Evolutionary conservation across 2,329 filamentous ascomycete genomes (phyloP).

Genomic region (Pestalotiopsis sp.): DNA sequence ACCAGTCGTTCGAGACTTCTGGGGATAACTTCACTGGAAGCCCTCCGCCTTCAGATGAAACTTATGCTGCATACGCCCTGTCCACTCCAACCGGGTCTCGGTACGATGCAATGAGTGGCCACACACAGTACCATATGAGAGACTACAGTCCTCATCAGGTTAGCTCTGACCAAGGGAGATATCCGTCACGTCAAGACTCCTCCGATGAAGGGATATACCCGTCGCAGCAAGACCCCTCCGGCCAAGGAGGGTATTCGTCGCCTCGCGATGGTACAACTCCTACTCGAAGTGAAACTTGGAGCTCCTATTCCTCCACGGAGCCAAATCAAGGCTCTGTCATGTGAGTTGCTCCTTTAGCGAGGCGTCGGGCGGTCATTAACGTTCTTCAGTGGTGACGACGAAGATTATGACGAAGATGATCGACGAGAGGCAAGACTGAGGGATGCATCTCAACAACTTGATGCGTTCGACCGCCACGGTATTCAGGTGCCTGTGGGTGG

Average conservation of each 20-base stretch:
- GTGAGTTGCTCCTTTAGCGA: not conserved
- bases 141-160: too few relatives aligned
- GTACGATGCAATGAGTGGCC: too few relatives aligned
- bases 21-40: too few relatives aligned
- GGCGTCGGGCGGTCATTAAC: not conserved
- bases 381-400: not conserved
- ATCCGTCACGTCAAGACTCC: too few relatives aligned
- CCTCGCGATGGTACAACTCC: not conserved
- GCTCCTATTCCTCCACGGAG: not conserved
- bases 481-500: not conserved
- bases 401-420: not conserved
- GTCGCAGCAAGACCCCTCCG: too few relatives aligned
- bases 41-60: too few relatives aligned
- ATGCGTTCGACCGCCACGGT: not conserved
- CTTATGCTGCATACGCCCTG: too few relatives aligned
- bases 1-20: too few relatives aligned
- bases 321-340: not conserved
- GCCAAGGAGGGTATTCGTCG: not conserved
- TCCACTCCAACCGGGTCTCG: too few relatives aligned
- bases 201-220: too few relatives aligned
- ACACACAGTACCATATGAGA: too few relatives aligned
- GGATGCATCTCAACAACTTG: not conserved
- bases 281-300: not conserved
- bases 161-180: too few relatives aligned
- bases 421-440: not conserved